phyloP scores from a whole-genome alignment of 345 rosid genomes.

The Brassica cretica region DNA sequence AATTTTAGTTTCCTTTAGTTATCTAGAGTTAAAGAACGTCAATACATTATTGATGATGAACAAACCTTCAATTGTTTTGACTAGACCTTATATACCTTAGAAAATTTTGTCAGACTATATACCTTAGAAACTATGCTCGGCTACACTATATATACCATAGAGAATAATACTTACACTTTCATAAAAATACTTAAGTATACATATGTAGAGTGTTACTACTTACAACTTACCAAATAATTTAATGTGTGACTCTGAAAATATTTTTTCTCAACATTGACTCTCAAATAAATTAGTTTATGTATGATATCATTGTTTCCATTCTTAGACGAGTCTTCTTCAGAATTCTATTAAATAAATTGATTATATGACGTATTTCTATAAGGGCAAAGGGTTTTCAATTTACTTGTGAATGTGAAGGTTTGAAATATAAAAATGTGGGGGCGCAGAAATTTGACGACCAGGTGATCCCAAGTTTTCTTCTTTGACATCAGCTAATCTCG shows the following conservation, averaged over 20 bases:
- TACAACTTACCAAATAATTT: neutral
- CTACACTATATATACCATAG: neutral
- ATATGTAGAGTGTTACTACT: neutral
- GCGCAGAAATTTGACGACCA: neutral
- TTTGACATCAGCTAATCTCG: constrained; percentile 10
- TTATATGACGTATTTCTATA: neutral
- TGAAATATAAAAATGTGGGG: neutral
- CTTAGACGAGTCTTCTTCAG: neutral
- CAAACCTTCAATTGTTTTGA: neutral
- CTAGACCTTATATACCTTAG: neutral
- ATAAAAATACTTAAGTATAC: neutral
- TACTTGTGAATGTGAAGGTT: neutral
- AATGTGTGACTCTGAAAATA: neutral
- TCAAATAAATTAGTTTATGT: neutral
- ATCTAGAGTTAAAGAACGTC: neutral
- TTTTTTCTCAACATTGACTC: neutral
- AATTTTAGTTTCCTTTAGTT: neutral
- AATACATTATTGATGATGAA: neutral
- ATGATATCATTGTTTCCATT: neutral
- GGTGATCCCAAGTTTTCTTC: constrained; percentile 7
- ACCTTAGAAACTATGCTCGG: neutral
- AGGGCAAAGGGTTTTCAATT: neutral
- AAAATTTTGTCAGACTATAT: neutral
- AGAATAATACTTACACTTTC: neutral
- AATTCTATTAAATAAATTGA: neutral